Evolutionary conservation across 1,284 basidiomycete species (phyloP).

Genomic region (Taiwanofungus camphoratus): DNA sequence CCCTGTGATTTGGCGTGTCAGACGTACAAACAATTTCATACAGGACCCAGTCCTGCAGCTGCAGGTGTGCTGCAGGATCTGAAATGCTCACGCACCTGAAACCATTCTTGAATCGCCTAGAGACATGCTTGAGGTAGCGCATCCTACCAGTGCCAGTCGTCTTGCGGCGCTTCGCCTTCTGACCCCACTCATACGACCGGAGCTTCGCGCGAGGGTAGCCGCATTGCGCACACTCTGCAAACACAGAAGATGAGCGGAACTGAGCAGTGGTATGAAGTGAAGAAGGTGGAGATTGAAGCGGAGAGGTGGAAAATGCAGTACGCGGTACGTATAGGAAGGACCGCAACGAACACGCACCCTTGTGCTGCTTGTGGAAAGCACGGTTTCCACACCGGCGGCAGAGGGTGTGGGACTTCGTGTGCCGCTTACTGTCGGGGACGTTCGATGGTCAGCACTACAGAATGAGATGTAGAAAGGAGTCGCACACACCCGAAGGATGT

Average conservation of each 20-base stretch:
- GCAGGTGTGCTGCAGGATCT: not conserved
- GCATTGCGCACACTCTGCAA: conserved; percentile 86
- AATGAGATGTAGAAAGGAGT: not conserved
- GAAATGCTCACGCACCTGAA: conserved; percentile 58
- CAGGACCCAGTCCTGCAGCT: conserved; percentile 7
- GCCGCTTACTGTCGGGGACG: conserved; percentile 72
- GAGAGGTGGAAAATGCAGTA: not conserved
- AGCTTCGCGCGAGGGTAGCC: conserved; percentile 96
- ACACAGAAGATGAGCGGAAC: not conserved
- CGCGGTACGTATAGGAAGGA: not conserved
- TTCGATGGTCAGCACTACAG: not conserved
- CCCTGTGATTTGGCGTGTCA: too few species aligned
- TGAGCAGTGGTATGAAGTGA: not conserved
- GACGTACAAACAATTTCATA: too few species aligned
- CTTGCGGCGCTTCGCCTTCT: conserved; percentile 99
- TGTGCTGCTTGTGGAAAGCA: conserved; percentile 95
- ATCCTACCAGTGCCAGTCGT: conserved; percentile 97
- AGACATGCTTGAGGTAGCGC: conserved; percentile 89
- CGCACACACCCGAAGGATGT: conserved; percentile 80
- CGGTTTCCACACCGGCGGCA: conserved; percentile 93
- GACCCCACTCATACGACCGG: conserved; percentile 96
- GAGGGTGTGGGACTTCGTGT: conserved; percentile 98
- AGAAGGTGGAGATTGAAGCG: not conserved
- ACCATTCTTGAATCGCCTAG: conserved; percentile 96
- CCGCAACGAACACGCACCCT: conserved; percentile 56